Evolutionary conservation across 768 basidiomycete genomes (phyloP).

Genomic region (Pisolithus marmoratus): DNA sequence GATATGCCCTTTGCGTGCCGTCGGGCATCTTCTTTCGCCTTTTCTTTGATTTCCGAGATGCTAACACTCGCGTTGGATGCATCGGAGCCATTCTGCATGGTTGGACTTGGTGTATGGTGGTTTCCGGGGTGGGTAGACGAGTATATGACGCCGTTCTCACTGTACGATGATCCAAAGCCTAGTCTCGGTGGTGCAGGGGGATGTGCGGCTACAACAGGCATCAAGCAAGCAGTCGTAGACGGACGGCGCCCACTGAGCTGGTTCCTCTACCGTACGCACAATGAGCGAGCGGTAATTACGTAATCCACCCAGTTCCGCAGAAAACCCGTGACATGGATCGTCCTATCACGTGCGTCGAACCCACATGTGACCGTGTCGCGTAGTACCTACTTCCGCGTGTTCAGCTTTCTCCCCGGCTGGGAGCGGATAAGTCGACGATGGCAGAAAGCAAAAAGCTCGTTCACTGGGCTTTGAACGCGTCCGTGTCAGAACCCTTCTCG

Average conservation of each 20-base stretch:
- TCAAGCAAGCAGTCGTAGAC: conserved; percentile 15
- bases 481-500: conserved; percentile 33
- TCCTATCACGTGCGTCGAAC: neutral
- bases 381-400: too few relatives aligned
- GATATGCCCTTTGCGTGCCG: conserved; percentile 55
- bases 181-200: conserved; percentile 31
- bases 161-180: conserved; percentile 27
- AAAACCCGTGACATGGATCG: conserved; percentile 3
- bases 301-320: conserved; percentile 21
- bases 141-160: conserved; percentile 13
- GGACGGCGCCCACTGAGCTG: neutral
- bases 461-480: conserved; percentile 48
- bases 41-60: conserved; percentile 44
- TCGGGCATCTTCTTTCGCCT: conserved; percentile 41
- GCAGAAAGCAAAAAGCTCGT: conserved; percentile 39
- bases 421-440: conserved; percentile 6
- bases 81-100: conserved; percentile 37
- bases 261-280: neutral
- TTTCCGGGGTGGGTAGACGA: conserved; percentile 11
- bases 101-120: conserved; percentile 15
- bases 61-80: conserved; percentile 24
- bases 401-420: too few relatives aligned
- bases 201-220: conserved; percentile 40
- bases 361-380: conserved; percentile 25
- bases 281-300: conserved; percentile 13